Conservation (phyloP, 202 grass and related monocot species). For the Musa balbisiana region DNA sequence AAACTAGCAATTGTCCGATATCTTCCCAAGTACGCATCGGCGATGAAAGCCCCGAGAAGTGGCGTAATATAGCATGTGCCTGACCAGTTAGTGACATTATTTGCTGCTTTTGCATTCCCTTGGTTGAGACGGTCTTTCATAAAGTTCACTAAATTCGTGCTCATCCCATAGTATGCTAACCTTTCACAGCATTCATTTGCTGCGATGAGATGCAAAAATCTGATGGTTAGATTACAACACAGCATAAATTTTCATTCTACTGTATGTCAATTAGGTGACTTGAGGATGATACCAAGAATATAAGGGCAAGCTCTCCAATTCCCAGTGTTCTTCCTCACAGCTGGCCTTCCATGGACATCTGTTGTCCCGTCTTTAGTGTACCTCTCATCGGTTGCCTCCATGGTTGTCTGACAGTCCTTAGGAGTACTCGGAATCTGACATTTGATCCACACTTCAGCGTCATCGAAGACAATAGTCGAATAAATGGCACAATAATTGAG, state of each 20-base stretch:
- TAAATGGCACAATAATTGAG: no score
- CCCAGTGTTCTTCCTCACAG: background rate
- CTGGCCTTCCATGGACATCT: conserved; percentile 3
- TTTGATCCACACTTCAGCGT: background rate
- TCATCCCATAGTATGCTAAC: conserved; percentile 14
- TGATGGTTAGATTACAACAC: background rate
- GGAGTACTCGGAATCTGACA: background rate
- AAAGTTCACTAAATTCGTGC: conserved; percentile 18
- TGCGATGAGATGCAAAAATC: background rate
- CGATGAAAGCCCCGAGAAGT: conserved; percentile 12
- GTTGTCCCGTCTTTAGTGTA: conserved; percentile 12
- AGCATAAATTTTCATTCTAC: background rate
- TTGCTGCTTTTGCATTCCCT: conserved; percentile 7
- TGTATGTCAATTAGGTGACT: background rate
- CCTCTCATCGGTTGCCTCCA: background rate
- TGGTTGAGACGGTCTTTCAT: conserved; percentile 13
- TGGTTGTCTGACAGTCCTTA: background rate
- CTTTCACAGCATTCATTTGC: conserved; percentile 18
- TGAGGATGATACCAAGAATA: background rate
- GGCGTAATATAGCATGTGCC: background rate
- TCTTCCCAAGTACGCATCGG: conserved; percentile 7
- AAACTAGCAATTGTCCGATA: conserved; percentile 7
- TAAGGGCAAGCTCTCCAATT: conserved; percentile 3
- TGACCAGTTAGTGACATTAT: conserved; percentile 11
- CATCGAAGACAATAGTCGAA: no score